Conservation (phyloP, 768 basidiomycete species). For the Naematelia encephala region DNA sequence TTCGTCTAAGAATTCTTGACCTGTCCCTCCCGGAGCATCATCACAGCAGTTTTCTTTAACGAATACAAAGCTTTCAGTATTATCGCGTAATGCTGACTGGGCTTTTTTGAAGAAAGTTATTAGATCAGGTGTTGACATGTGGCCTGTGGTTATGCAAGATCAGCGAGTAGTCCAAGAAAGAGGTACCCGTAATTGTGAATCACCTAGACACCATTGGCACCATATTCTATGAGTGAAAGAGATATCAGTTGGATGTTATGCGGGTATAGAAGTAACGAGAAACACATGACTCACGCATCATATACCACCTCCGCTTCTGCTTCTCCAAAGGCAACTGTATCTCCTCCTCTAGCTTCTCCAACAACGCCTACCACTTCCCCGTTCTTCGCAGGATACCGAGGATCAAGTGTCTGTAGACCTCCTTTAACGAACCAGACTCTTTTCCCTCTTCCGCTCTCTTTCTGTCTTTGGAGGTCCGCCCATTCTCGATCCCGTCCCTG, state of each 20-base stretch:
- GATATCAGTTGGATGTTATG: not conserved
- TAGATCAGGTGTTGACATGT: constrained; percentile 73
- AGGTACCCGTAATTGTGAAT: constrained; percentile 5
- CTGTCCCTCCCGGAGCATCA: constrained; percentile 58
- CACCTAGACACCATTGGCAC: constrained; percentile 95
- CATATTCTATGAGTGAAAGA: constrained; percentile 65
- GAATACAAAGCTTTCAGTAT: constrained; percentile 56
- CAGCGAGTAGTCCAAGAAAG: no score
- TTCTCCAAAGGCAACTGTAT: constrained; percentile 22
- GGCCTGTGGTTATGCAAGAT: constrained; percentile 43
- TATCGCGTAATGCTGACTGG: constrained; percentile 60
- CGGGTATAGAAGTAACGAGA: no score
- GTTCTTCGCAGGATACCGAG: constrained; percentile 53
- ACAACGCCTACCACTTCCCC: constrained; percentile 62
- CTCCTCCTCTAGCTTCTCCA: constrained; percentile 59
- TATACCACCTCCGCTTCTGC: constrained; percentile 60
- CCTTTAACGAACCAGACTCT: constrained; percentile 63
- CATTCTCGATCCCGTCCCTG: constrained; percentile 29
- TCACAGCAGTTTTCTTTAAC: constrained; percentile 88
- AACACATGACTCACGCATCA: constrained; percentile 62
- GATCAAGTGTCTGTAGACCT: constrained; percentile 78
- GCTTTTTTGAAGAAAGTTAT: constrained; percentile 69
- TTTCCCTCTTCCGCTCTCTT: constrained; percentile 34
- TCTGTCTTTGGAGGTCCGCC: constrained; percentile 26
- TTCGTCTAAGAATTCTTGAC: constrained; percentile 67